Base-by-base conservation (phyloP, 2,329 filamentous ascomycete species). In the Aspergillus felis region DNA sequence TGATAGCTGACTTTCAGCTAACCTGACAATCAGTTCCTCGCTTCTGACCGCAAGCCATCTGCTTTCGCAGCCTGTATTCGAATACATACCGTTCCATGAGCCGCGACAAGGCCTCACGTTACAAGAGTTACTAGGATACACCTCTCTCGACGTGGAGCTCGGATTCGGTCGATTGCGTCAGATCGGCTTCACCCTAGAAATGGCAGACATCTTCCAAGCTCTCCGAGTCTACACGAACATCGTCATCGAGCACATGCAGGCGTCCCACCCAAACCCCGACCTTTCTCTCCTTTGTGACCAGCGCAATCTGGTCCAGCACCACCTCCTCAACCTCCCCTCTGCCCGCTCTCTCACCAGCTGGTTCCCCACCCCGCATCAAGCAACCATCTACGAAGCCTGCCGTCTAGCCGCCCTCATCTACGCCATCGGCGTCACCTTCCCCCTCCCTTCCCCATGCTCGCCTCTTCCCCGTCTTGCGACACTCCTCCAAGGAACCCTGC, bases 231-330 rank as follows among this genome's bases (percentile, higher is more conserved):
- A 76, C 56, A 71, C 67, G 48, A 59, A 61, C 7, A 65, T 68
- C 9, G 63, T 72, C 22, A 65, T 68, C 50, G 53, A 59, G n/a
- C 64, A 64, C 32, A 56, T 71, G 14, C 52, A 58, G 6, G 57
- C 50, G 3, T 50, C 56, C 27, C 58, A 57, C 1, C 42, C 51
- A 28, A 58, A 61, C 14, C 54, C 61, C 4, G 66, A 72, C 29
- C 41, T 59, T 24, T 62, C 68, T 7, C 52, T 69, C 3, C 57
- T 76, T 5, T 58, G 66, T 22, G 75, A 78, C 58, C 70, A 74
- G 53, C 71, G 75, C 22, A 78, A 77, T 50, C 64, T 72, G 4
- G 67, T 75, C 28, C 73, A 77, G 54, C 69, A 74, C 48, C 68
- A 62, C 14, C 66, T 76, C 9, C 59, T 76, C 52, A 68, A 62